Evolutionary conservation across 345 rosid species (phyloP).

Genomic region (Acer yangbiense): DNA sequence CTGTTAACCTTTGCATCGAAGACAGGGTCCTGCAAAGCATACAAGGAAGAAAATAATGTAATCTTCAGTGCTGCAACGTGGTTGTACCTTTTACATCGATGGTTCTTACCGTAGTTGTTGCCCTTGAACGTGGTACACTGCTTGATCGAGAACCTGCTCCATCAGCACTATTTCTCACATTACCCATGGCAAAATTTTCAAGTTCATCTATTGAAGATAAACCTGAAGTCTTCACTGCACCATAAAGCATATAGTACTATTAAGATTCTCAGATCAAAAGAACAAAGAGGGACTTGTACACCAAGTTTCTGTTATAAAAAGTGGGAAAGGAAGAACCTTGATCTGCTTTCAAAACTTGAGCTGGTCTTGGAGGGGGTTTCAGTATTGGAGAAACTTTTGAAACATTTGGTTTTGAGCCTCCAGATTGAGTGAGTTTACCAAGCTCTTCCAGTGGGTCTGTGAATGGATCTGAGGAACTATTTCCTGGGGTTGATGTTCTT

Average conservation of each 20-base stretch:
- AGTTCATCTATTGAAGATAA: conserved; percentile 70
- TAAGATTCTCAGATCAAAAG: conserved; percentile 16
- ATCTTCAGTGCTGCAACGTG: neutral
- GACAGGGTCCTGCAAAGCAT: conserved; percentile 35
- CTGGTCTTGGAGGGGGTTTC: conserved; percentile 73
- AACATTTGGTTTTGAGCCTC: conserved; percentile 31
- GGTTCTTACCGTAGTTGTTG: conserved; percentile 50
- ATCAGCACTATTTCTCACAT: conserved; percentile 39
- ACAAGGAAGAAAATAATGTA: conserved; percentile 16
- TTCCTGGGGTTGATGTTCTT: conserved; percentile 40
- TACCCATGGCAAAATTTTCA: conserved; percentile 70
- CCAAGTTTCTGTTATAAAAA: conserved; percentile 11
- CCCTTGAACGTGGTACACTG: conserved; percentile 75
- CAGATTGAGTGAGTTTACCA: conserved; percentile 43
- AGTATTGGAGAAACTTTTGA: conserved; percentile 41
- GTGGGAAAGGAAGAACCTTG: conserved; percentile 46
- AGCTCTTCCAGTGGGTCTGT: conserved; percentile 64
- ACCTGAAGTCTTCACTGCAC: conserved; percentile 52
- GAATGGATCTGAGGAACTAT: conserved; percentile 39
- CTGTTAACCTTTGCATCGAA: conserved; percentile 42
- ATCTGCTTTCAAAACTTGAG: conserved; percentile 50
- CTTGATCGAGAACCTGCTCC: conserved; percentile 52
- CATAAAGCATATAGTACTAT: conserved; percentile 24
- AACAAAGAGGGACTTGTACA: conserved; percentile 7
- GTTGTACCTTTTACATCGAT: conserved; percentile 15